These are phyloP conservation scores for Neonectria hederae DNA, from an alignment of 2,329 filamentous ascomycete genomes.

Conservation along the genomic window DNA sequence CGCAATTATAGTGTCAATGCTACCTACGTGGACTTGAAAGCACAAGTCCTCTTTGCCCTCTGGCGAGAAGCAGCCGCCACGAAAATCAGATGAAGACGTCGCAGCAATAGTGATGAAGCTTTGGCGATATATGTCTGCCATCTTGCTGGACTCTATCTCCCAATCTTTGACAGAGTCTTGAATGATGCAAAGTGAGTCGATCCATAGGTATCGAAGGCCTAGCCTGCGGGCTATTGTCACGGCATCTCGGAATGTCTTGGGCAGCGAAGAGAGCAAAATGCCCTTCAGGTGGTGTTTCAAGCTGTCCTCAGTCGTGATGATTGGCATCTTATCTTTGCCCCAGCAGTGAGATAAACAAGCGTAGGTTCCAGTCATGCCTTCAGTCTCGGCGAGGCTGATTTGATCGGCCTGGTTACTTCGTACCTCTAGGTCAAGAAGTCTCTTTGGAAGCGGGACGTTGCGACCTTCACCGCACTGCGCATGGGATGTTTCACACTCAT, in stretches of 20 bases:
- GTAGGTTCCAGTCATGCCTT: constrained; percentile 10
- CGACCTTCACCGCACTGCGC: neutral
- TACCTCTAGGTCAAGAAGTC: neutral
- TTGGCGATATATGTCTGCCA: constrained; percentile 9
- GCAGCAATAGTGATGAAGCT: constrained; percentile 6
- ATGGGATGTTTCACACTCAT: constrained; percentile 6
- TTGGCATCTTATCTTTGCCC: constrained; percentile 1
- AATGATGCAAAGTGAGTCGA: neutral
- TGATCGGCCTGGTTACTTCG: neutral
- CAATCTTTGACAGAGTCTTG: constrained; percentile 1
- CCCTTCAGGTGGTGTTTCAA: neutral
- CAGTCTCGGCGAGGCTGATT: constrained; percentile 2
- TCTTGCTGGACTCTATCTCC: constrained; percentile 14
- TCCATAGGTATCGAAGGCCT: constrained; percentile 4
- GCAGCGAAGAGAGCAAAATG: neutral
- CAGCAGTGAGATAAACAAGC: constrained; percentile 16
- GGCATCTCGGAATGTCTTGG: neutral
- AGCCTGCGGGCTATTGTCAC: neutral
- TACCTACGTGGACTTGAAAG: neutral
- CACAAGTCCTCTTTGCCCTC: constrained; percentile 1
- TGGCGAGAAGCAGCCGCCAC: constrained; percentile 6
- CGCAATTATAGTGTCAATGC: neutral
- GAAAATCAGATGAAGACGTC: neutral
- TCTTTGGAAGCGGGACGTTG: neutral
- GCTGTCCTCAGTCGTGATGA: neutral